Conservation (phyloP, 1,284 basidiomycete genomes). For the Chalciporus sp. region DNA sequence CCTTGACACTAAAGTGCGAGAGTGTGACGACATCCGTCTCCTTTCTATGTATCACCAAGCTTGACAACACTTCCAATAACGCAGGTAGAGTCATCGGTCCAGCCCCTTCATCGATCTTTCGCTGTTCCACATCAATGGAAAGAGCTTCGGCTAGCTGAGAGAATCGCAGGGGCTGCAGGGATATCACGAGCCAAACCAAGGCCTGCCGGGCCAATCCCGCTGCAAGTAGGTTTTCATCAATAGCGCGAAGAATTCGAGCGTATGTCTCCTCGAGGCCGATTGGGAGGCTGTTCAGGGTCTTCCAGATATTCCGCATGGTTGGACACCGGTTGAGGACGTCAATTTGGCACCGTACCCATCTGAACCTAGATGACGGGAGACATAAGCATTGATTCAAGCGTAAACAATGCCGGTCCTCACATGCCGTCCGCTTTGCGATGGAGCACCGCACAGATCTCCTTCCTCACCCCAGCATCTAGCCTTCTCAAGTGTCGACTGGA, state of each 20-base stretch:
- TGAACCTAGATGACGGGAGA: conserved; percentile 4
- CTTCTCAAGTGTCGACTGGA: not conserved
- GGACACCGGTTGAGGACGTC: conserved; percentile 5
- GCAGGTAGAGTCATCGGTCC: conserved; percentile 4
- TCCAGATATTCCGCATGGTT: not conserved
- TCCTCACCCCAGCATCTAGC: not conserved
- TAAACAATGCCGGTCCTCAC: not conserved
- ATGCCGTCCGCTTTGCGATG: not conserved
- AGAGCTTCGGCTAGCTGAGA: conserved; percentile 13
- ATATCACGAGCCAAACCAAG: conserved; percentile 12
- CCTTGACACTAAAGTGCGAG: conserved; percentile 11
- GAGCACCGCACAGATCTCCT: not conserved
- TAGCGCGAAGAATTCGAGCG: conserved; percentile 10
- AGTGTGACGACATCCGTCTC: conserved; percentile 1
- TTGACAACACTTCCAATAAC: conserved; percentile 12
- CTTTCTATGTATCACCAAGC: conserved; percentile 8
- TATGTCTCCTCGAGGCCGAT: conserved; percentile 19
- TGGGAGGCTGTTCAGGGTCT: conserved; percentile 7
- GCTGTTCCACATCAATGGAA: not conserved
- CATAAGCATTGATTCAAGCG: not conserved
- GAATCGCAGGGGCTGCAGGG: conserved; percentile 6
- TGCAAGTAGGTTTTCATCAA: not conserved
- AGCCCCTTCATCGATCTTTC: not conserved
- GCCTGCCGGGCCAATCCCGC: not conserved
- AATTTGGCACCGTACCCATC: conserved; percentile 18